Evolutionary conservation across 768 basidiomycete genomes (phyloP).

Genomic region (Calocybe indica): DNA sequence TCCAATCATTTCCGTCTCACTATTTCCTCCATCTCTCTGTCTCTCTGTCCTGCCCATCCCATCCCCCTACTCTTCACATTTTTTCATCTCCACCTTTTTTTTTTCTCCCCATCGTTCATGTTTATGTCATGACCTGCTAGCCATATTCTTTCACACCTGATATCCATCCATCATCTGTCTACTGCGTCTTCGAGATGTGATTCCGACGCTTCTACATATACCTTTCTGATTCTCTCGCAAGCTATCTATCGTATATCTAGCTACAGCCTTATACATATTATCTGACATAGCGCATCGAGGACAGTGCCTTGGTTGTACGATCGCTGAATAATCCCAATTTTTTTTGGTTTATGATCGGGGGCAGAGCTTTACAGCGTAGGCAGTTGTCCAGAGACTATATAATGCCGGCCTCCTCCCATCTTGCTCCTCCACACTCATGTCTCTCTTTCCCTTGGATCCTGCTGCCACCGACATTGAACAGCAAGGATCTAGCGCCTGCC

Average conservation of each 20-base stretch:
- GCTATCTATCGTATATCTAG: conserved; percentile 40
- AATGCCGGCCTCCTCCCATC: conserved; percentile 8
- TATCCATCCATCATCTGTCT: conserved; percentile 14
- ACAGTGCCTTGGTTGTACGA: no score
- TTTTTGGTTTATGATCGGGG: conserved; percentile 1
- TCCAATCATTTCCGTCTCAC: not conserved
- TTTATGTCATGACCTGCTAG: conserved; percentile 10
- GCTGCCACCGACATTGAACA: conserved; percentile 31
- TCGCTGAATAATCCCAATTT: no score
- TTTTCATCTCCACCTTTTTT: conserved; percentile 1
- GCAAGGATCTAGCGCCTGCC: conserved; percentile 45
- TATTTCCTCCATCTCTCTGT: conserved; percentile 8
- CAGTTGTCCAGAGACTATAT: not conserved
- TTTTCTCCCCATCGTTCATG: conserved; percentile 22
- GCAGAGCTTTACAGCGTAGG: not conserved
- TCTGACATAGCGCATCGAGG: conserved; percentile 16
- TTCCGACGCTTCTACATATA: conserved; percentile 12
- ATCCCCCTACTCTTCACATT: conserved; percentile 1
- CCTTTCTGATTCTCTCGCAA: conserved; percentile 19
- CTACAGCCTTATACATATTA: conserved; percentile 25
- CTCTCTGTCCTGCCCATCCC: conserved; percentile 4
- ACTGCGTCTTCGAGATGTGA: conserved; percentile 1
- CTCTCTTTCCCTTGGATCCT: conserved; percentile 49
- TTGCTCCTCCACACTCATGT: conserved; percentile 35
- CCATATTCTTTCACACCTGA: conserved; percentile 11